A percentile compares a stretch with the other conserved stretches of the same genome.
Conservation (phyloP, 2,329 filamentous ascomycete genomes). For the Chaetothyriales sp. region DNA sequence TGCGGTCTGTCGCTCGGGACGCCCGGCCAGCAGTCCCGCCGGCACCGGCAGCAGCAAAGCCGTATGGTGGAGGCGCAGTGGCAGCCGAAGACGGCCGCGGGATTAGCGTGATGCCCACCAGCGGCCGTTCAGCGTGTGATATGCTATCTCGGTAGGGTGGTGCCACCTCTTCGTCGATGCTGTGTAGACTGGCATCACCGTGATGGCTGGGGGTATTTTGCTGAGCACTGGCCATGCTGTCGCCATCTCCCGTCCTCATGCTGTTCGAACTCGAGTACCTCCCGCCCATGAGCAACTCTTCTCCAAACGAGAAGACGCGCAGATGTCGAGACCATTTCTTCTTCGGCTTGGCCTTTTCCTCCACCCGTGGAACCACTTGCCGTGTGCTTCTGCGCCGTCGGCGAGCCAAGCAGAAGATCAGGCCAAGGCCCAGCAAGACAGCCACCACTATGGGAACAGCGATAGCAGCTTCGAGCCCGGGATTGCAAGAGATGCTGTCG, state of each 20-base stretch:
- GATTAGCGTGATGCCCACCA: background rate
- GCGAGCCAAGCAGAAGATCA: slow-evolving; percentile 14
- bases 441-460: slow-evolving; percentile 16
- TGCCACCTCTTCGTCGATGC: slow-evolving; percentile 17
- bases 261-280: slow-evolving; percentile 18
- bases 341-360: slow-evolving; percentile 9
- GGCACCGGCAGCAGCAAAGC: background rate
- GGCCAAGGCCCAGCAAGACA: slow-evolving; percentile 7
- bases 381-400: slow-evolving; percentile 10
- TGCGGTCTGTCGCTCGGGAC: background rate
- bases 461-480: slow-evolving; percentile 15
- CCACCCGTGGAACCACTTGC: slow-evolving; percentile 5
- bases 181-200: slow-evolving; percentile 13
- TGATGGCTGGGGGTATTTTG: background rate
- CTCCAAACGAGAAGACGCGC: slow-evolving; percentile 17
- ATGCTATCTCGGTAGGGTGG: slow-evolving; percentile 18
- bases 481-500: slow-evolving; percentile 14
- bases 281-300: slow-evolving; percentile 17
- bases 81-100: background rate
- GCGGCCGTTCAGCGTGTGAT: slow-evolving; percentile 5
- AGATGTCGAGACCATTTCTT: slow-evolving; percentile 18
- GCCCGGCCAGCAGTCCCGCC: background rate
- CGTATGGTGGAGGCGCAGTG: background rate
- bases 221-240: slow-evolving; percentile 4
- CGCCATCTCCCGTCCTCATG: slow-evolving; percentile 14